Conservation (phyloP, 1,284 basidiomycete genomes). For the Caloboletus firmus region DNA sequence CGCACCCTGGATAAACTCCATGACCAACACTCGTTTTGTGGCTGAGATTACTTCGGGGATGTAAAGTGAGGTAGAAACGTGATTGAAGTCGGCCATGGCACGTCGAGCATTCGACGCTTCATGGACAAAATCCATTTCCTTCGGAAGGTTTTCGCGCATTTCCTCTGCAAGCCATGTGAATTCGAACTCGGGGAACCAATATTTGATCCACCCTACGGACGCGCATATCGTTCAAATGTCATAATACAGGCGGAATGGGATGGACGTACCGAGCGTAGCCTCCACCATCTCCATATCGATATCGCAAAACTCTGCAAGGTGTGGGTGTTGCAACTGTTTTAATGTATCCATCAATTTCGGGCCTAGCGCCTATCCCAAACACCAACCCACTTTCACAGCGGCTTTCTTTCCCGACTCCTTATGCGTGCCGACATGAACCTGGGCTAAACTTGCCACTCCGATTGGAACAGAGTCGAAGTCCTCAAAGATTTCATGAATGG, state of each 20-base stretch:
- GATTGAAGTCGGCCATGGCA: constrained; percentile 72
- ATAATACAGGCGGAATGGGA: background rate
- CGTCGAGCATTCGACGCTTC: constrained; percentile 86
- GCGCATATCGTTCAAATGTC: background rate
- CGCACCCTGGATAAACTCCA: constrained; percentile 92
- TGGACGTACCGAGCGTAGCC: constrained; percentile 60
- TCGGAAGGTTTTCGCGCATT: constrained; percentile 89
- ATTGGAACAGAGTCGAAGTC: constrained; percentile 90
- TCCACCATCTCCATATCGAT: constrained; percentile 87
- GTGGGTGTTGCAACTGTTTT: constrained; percentile 85
- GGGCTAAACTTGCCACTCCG: constrained; percentile 92
- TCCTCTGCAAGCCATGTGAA: constrained; percentile 94
- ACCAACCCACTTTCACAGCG: constrained; percentile 77
- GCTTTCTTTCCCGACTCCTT: constrained; percentile 71
- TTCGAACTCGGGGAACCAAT: constrained; percentile 87
- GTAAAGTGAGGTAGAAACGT: constrained; percentile 80
- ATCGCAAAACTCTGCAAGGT: constrained; percentile 88
- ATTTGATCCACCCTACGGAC: constrained; percentile 76
- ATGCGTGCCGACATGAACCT: constrained; percentile 88
- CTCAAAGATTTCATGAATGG: constrained; percentile 68
- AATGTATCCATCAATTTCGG: constrained; percentile 4
- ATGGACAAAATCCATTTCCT: constrained; percentile 93
- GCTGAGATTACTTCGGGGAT: constrained; percentile 88
- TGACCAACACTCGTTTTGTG: constrained; percentile 84
- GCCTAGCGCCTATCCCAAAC: background rate